A percentile compares a stretch with the other conserved stretches of the same genome.
phyloP scores from a whole-genome alignment of 2,329 filamentous ascomycete genomes.

The Aciculosporium take region DNA sequence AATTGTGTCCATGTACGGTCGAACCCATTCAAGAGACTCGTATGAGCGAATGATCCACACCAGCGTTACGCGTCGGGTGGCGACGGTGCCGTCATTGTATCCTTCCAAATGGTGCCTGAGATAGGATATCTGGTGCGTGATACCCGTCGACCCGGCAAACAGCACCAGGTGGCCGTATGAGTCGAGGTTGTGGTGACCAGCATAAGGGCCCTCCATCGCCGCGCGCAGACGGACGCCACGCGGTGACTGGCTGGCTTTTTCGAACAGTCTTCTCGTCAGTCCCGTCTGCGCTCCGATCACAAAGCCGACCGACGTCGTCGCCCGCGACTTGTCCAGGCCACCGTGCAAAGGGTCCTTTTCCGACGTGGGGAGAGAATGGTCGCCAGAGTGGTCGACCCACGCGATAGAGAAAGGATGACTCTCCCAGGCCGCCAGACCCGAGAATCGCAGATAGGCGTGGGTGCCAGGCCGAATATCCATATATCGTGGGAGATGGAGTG shows the following conservation, averaged over 20 bases:
- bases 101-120: constrained; percentile 62
- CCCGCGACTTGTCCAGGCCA: constrained; percentile 23
- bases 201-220: constrained; percentile 81
- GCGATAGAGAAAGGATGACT: constrained; percentile 68
- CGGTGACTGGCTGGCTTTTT: constrained; percentile 44
- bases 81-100: constrained; percentile 55
- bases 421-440: constrained; percentile 51
- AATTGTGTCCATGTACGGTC: constrained; percentile 66
- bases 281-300: constrained; percentile 79
- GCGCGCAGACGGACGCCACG: constrained; percentile 50
- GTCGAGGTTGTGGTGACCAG: constrained; percentile 66
- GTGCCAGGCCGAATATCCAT: constrained; percentile 54
- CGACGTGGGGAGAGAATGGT: constrained; percentile 23
- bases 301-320: constrained; percentile 53
- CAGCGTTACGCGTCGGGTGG: constrained; percentile 67
- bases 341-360: constrained; percentile 27
- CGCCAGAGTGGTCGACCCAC: constrained; percentile 48
- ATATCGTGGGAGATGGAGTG: constrained; percentile 52
- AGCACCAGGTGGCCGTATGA: constrained; percentile 88
- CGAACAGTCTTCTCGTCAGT: constrained; percentile 70
- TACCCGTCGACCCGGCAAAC: constrained; percentile 84
- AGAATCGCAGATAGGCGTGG: constrained; percentile 62
- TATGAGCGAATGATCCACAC: constrained; percentile 89
- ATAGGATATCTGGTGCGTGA: constrained; percentile 88
- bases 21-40: constrained; percentile 84